Evolutionary conservation across 371 early-diverging fungal genomes (phyloP).

Genomic region (Circinella minor): DNA sequence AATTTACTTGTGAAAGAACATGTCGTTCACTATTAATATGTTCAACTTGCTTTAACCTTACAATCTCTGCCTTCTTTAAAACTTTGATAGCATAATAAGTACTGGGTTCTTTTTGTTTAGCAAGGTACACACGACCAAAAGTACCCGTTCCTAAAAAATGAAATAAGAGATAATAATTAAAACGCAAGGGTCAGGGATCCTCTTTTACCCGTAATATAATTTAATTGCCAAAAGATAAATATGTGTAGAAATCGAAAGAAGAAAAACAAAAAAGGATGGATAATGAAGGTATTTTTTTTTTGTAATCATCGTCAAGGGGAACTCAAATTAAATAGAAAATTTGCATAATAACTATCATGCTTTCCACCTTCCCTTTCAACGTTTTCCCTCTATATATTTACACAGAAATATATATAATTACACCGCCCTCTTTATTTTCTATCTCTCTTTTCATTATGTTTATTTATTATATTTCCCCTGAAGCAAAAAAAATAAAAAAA

Average conservation of each 20-base stretch:
- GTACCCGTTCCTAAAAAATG: constrained; percentile 88
- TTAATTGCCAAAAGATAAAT: too few relatives aligned
- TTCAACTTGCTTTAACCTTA: constrained; percentile 94
- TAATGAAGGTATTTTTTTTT: too few relatives aligned
- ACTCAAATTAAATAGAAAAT: too few relatives aligned
- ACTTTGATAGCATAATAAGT: constrained; percentile 92
- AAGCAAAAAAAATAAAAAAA: too few relatives aligned
- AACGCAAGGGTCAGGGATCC: constrained; percentile 11
- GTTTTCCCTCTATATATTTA: too few relatives aligned
- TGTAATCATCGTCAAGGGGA: too few relatives aligned
- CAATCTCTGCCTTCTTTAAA: constrained; percentile 89
- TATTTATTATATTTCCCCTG: too few relatives aligned
- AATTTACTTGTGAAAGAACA: constrained; percentile 84
- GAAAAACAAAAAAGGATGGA: not conserved
- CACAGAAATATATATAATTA: too few relatives aligned
- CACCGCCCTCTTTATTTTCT: too few relatives aligned
- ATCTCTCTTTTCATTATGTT: too few relatives aligned
- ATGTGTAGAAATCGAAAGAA: constrained; percentile 11
- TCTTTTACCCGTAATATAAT: constrained; percentile 10
- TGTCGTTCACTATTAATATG: constrained; percentile 96
- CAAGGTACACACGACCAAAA: constrained; percentile 93
- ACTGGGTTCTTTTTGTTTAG: constrained; percentile 60
- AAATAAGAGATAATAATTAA: not conserved
- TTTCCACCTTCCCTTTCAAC: too few relatives aligned
- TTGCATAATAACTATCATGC: too few relatives aligned